These are phyloP conservation scores for Salix purpurea DNA, from an alignment of 345 rosid species.

Conservation along the genomic window DNA sequence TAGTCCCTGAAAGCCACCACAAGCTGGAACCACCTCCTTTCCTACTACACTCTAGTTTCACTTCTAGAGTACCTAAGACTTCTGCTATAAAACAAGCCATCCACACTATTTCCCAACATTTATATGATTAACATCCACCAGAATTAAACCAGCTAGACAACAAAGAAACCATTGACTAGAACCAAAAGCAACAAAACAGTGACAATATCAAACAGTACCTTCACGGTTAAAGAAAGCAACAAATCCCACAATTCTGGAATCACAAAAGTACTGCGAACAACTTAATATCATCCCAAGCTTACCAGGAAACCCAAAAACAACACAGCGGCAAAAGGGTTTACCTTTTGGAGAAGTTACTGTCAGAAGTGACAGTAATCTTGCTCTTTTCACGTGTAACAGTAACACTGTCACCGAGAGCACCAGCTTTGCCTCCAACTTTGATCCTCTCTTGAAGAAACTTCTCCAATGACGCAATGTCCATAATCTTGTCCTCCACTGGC, in stretches of 20 bases:
- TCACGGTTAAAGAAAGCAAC: too few relatives aligned
- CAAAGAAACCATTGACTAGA: background rate
- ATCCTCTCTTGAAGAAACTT: constrained; percentile 74
- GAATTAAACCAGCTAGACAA: background rate
- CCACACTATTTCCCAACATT: background rate
- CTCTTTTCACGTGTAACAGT: constrained; percentile 41
- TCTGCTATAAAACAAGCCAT: background rate
- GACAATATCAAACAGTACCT: too few relatives aligned
- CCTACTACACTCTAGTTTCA: background rate
- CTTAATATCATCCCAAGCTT: background rate
- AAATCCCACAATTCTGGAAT: too few relatives aligned
- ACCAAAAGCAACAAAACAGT: too few relatives aligned
- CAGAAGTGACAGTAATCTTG: constrained; percentile 55
- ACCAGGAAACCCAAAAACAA: background rate
- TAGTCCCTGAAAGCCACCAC: background rate
- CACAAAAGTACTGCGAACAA: background rate
- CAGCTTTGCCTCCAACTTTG: constrained; percentile 75
- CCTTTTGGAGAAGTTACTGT: constrained; percentile 62
- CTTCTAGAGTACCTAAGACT: background rate
- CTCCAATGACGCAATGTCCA: constrained; percentile 69
- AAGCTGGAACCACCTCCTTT: background rate
- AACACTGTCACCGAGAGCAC: constrained; percentile 60
- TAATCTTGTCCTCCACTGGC: constrained; percentile 72
- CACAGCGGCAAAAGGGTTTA: constrained; percentile 2
- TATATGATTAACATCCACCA: background rate